These are phyloP conservation scores for Scedosporium apiospermum DNA, from an alignment of 2,329 filamentous ascomycete genomes.

Conservation along the genomic window DNA sequence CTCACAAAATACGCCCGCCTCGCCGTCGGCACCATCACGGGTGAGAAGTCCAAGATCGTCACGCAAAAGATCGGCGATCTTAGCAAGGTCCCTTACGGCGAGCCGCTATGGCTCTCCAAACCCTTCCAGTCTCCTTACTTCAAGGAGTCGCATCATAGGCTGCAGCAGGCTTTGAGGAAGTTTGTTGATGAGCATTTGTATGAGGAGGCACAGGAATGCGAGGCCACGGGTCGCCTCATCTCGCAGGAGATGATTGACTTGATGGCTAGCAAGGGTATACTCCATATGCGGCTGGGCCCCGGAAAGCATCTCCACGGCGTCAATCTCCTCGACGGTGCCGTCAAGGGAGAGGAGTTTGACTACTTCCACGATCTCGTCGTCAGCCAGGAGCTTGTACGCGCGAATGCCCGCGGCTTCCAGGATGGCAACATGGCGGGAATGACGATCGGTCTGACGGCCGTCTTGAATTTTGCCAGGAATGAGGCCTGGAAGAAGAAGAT, in stretches of 20 bases:
- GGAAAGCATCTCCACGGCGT: slow-evolving; percentile 72
- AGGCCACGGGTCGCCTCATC: slow-evolving; percentile 64
- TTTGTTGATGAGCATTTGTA: slow-evolving; percentile 65
- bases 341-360: slow-evolving; percentile 74
- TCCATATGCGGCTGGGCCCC: slow-evolving; percentile 77
- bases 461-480: slow-evolving; percentile 69
- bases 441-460: slow-evolving; percentile 71
- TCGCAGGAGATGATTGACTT: slow-evolving; percentile 63
- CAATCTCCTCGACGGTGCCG: slow-evolving; percentile 55
- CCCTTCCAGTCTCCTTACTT: slow-evolving; percentile 74
- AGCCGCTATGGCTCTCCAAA: slow-evolving; percentile 73
- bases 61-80: slow-evolving; percentile 62
- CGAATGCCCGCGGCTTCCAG: slow-evolving; percentile 70
- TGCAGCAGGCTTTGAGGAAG: slow-evolving; percentile 61
- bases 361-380: slow-evolving; percentile 79
- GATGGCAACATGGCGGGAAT: slow-evolving; percentile 84
- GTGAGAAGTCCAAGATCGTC: slow-evolving; percentile 66
- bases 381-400: slow-evolving; percentile 61
- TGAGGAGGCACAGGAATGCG: slow-evolving; percentile 67
- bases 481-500: slow-evolving; percentile 56
- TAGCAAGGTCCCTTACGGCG: slow-evolving; percentile 70
- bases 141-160: slow-evolving; percentile 58
- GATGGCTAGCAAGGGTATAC: slow-evolving; percentile 64
- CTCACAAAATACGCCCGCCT: slow-evolving; percentile 68
- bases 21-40: slow-evolving; percentile 64